Evolutionary conservation across 257 asterid species (phyloP), one percentile per base, ranked within the genome.

Genomic region (Solanum rostratum): DNA sequence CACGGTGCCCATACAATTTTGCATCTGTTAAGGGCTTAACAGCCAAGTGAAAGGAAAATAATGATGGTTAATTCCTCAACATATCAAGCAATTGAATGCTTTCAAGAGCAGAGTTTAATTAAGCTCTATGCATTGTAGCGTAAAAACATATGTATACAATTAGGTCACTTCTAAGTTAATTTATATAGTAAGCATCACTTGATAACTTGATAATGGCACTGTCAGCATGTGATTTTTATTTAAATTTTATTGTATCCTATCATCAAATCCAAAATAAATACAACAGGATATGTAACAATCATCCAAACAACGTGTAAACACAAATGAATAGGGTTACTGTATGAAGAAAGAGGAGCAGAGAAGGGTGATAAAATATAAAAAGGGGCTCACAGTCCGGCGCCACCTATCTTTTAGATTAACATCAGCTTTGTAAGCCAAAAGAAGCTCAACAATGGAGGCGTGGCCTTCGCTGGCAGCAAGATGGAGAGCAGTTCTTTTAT

Each of bases 391-490:
- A 6, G 95, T 92, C 85, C 84, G 81, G 41, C 85, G 91, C 95
- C 95, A 92, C 30, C 95, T 90, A 84, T 92, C 95, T 3, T 87
- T 87, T 76, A 92, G 93, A 41, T 92, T 92, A 86, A 90, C 92
- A 43, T 92, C 87, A 59, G 92, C 95, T 37, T 88, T 84, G 88
- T 92, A 92, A 22, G 93, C 90, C 86, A 92, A 63, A 71, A 90
- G 92, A 88, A 92, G 93, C 87, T 92, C 93, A 66, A 92, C 92
- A 80, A 90, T 90, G 55, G 95, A 87, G 68, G 93, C 95, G 46
- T 90, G 93, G 27, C 95, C 95, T 85, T 92, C 95, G 24, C 95
- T 92, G 20, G 95, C 95, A 7, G 95, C 95, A 60, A 90, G 93
- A 86, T 92, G 95, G 57, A 90, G 93, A 49, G 95, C 92, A 80